These are phyloP conservation scores for Kuraishia borneana DNA, from an alignment of 805 yeast genomes.

Conservation along the genomic window DNA sequence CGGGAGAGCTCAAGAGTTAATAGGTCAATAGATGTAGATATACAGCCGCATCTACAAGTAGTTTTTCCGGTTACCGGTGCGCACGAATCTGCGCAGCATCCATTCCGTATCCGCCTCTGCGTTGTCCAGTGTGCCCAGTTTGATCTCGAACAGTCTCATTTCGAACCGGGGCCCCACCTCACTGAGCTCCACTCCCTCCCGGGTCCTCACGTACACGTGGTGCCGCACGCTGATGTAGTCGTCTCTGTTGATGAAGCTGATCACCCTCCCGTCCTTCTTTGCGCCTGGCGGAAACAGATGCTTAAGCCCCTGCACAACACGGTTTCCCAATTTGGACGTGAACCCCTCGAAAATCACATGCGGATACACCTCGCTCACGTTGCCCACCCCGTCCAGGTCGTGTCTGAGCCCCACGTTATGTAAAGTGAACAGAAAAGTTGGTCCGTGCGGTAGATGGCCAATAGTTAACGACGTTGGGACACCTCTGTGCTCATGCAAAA, in stretches of 20 bases:
- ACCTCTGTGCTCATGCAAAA: conserved; percentile 96
- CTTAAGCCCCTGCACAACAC: conserved; percentile 72
- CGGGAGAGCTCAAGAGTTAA: conserved; percentile 14
- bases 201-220: conserved; percentile 84
- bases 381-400: conserved; percentile 78
- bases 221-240: conserved; percentile 94
- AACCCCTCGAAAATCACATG: conserved; percentile 91
- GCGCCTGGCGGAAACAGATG: conserved; percentile 97
- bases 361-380: conserved; percentile 85
- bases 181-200: conserved; percentile 81
- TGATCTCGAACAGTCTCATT: conserved; percentile 83
- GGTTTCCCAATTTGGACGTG: conserved; percentile 65
- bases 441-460: conserved; percentile 97
- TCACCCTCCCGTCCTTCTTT: conserved; percentile 82
- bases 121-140: conserved; percentile 85
- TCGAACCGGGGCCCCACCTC: conserved; percentile 99
- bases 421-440: conserved; percentile 85
- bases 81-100: conserved; percentile 84
- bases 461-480: conserved; percentile 90
- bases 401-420: conserved; percentile 94
- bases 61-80: conserved; percentile 94
- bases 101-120: conserved; percentile 98
- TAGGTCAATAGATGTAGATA: conserved; percentile 5
- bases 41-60: conserved; percentile 31
- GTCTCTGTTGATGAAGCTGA: conserved; percentile 81